phyloP scores from a whole-genome alignment of 2,329 filamentous ascomycete genomes.

The Pleomassaria siparia region DNA sequence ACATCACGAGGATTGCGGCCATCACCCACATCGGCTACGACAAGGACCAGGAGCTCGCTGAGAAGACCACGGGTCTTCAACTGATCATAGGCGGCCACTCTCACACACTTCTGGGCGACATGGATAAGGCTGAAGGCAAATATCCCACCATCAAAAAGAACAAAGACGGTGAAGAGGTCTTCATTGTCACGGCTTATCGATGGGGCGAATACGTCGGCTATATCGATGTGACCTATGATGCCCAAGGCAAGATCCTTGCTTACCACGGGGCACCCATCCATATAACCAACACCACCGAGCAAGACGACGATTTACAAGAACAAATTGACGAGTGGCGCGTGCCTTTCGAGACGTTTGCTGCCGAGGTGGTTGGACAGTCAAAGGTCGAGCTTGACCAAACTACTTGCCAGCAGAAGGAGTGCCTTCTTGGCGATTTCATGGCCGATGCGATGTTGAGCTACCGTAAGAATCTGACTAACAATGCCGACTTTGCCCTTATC shows the following conservation, averaged over 20 bases:
- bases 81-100: slow-evolving; percentile 67
- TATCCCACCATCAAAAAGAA: slow-evolving; percentile 67
- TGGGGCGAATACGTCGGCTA: slow-evolving; percentile 71
- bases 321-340: slow-evolving; percentile 61
- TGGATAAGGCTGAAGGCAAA: slow-evolving; percentile 58
- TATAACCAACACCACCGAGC: slow-evolving; percentile 61
- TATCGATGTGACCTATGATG: slow-evolving; percentile 66
- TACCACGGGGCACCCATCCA: slow-evolving; percentile 67
- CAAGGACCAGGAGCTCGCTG: slow-evolving; percentile 62
- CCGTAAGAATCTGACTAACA: slow-evolving; percentile 51
- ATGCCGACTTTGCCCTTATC: slow-evolving; percentile 61
- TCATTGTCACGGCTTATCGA: slow-evolving; percentile 67
- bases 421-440: slow-evolving; percentile 48
- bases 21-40: slow-evolving; percentile 70
- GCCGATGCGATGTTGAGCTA: slow-evolving; percentile 63
- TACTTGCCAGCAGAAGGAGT: slow-evolving; percentile 61
- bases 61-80: slow-evolving; percentile 63
- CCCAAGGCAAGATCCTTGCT: slow-evolving; percentile 60
- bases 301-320: slow-evolving; percentile 59
- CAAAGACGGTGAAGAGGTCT: slow-evolving; percentile 65
- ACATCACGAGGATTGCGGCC: slow-evolving; percentile 65
- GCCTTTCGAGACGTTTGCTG: slow-evolving; percentile 63
- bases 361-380: slow-evolving; percentile 58
- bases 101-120: slow-evolving; percentile 60
- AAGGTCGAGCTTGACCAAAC: slow-evolving; percentile 61